These are phyloP conservation scores for Pinus taeda DNA, from an alignment of 75 land plant species.

Conservation along the genomic window DNA sequence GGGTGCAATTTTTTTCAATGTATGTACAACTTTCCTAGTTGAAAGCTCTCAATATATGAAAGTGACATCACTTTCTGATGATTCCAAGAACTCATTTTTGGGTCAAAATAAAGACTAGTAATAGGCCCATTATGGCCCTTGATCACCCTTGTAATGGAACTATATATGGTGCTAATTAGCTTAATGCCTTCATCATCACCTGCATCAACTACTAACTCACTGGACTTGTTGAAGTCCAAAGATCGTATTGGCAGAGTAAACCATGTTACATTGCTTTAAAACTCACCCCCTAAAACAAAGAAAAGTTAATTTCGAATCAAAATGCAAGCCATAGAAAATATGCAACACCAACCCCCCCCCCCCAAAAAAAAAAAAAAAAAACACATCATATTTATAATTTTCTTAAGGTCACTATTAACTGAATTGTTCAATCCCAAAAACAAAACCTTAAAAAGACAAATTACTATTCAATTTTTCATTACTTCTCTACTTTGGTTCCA, in stretches of 20 bases:
- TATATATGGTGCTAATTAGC: constrained; percentile 72
- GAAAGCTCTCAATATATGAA: constrained; percentile 74
- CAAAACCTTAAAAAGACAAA: too few relatives aligned
- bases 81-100: constrained; percentile 82
- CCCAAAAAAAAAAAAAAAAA: too few relatives aligned
- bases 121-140: constrained; percentile 74
- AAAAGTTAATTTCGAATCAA: background rate
- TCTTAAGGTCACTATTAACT: too few relatives aligned
- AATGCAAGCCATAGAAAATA: too few relatives aligned
- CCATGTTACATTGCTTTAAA: constrained; percentile 77
- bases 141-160: constrained; percentile 69
- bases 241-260: constrained; percentile 77
- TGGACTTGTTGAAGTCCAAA: constrained; percentile 66
- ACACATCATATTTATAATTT: too few relatives aligned
- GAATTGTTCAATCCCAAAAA: too few relatives aligned
- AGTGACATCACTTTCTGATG: constrained; percentile 62
- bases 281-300: constrained; percentile 59
- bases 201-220: constrained; percentile 74
- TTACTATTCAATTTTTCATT: too few relatives aligned
- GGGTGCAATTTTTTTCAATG: constrained; percentile 62
- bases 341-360: too few relatives aligned
- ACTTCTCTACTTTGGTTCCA: too few relatives aligned
- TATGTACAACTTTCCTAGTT: constrained; percentile 61
- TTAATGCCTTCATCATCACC: constrained; percentile 95
- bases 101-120: constrained; percentile 69